Conservation (phyloP, 305 asterid genomes). For the Fraxinus sp. region DNA sequence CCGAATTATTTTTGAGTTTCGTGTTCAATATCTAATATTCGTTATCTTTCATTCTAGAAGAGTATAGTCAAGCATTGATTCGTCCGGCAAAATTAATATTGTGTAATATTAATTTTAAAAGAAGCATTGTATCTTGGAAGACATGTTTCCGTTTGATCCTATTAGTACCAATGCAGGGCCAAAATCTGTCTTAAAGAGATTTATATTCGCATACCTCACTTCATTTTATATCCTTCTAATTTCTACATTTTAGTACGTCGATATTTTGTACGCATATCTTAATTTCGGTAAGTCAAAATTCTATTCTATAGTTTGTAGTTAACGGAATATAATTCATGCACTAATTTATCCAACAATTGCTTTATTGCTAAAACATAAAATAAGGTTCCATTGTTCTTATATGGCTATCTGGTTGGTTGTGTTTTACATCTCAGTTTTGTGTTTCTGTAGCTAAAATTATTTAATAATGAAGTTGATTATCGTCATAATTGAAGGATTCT, state of each 20-base stretch:
- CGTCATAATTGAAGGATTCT: background rate
- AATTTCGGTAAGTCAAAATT: background rate
- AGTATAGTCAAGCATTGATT: background rate
- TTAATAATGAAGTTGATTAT: background rate
- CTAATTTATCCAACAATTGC: background rate
- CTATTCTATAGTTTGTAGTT: background rate
- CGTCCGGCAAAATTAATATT: background rate
- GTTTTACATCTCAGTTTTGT: background rate
- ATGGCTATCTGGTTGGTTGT: background rate
- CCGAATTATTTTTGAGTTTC: background rate
- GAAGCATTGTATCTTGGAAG: background rate
- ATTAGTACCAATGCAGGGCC: background rate
- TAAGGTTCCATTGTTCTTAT: background rate
- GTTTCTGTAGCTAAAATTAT: background rate
- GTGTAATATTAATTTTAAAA: background rate
- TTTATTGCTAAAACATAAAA: conserved; percentile 10
- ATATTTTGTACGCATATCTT: background rate
- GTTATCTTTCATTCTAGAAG: background rate
- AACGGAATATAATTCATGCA: background rate
- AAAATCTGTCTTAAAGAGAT: background rate
- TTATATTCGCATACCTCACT: background rate
- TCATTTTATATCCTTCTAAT: background rate
- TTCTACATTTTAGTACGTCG: background rate
- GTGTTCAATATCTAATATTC: background rate
- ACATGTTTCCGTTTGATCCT: background rate